phyloP scores from a whole-genome alignment of 768 basidiomycete genomes.

The Termitomyces bulborhizus region DNA sequence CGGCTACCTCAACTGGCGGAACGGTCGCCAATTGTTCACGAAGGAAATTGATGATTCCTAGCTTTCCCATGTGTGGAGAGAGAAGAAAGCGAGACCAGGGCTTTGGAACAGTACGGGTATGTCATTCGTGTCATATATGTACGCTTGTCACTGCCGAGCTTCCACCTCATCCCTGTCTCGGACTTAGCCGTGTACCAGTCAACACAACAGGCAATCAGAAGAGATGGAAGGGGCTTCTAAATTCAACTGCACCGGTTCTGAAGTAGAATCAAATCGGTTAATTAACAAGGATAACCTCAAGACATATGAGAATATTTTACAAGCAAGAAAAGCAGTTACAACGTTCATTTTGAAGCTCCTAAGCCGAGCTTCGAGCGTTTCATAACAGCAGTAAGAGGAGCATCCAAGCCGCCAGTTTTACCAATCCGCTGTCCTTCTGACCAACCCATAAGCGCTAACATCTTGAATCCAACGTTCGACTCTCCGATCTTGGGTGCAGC shows the following conservation, averaged over 20 bases:
- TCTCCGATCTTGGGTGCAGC: conserved; percentile 78
- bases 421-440: conserved; percentile 77
- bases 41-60: conserved; percentile 12
- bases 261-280: not conserved
- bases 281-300: too few species aligned
- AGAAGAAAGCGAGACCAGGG: not conserved
- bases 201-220: too few species aligned
- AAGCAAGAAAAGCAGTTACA: not conserved
- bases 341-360: conserved; percentile 47
- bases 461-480: conserved; percentile 79
- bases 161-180: not conserved
- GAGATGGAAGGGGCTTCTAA: too few species aligned
- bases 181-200: not conserved
- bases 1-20: conserved; percentile 24
- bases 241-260: not conserved
- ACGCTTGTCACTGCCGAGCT: not conserved
- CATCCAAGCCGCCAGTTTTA: conserved; percentile 55
- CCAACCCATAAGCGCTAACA: conserved; percentile 93
- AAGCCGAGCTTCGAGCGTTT: conserved; percentile 84
- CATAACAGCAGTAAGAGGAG: conserved; percentile 76
- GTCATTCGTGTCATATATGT: not conserved
- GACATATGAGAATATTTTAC: not conserved
- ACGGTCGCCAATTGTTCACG: conserved; percentile 17
- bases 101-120: not conserved
- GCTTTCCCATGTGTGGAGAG: conserved; percentile 13